A percentile compares a stretch with the other conserved stretches of the same genome.
These are phyloP conservation scores for Calonectria pseudoreteaudii DNA, from an alignment of 2,329 filamentous ascomycete genomes.

Conservation along the genomic window DNA sequence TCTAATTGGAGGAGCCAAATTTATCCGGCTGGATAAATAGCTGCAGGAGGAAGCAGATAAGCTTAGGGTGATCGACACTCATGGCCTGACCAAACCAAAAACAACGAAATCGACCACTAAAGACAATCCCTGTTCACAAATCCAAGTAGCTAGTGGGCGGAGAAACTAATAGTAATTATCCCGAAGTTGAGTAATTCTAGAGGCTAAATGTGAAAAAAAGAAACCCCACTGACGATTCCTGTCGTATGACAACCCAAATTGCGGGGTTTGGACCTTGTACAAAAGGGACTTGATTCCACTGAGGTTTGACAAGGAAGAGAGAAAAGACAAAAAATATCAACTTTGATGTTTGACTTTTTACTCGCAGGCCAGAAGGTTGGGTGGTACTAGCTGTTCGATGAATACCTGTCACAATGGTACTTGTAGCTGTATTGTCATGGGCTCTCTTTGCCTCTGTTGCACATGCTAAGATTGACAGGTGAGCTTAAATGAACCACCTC, in stretches of 20 bases:
- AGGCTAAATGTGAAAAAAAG: neutral
- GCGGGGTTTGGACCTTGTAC: neutral
- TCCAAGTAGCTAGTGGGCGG: neutral
- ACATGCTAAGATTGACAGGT: slow-evolving; percentile 7
- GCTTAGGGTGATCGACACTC: neutral
- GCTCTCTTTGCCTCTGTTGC: neutral
- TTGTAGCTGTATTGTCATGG: neutral
- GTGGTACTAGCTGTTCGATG: neutral
- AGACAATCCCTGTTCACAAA: neutral
- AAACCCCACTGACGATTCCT: neutral
- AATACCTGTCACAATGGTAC: neutral
- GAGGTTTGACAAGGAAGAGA: neutral
- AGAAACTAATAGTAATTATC: neutral
- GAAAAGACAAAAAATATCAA: neutral
- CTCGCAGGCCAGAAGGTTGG: neutral
- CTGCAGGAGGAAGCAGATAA: neutral
- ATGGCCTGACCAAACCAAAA: neutral
- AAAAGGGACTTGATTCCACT: neutral
- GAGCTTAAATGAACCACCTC: neutral
- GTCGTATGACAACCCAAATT: neutral
- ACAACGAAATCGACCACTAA: neutral
- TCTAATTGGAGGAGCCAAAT: neutral
- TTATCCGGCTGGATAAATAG: slow-evolving; percentile 6
- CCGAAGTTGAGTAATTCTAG: neutral
- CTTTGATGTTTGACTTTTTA: neutral